These are phyloP conservation scores for Ilyonectria mors-panacis DNA, from an alignment of 2,329 filamentous ascomycete species.

Conservation along the genomic window DNA sequence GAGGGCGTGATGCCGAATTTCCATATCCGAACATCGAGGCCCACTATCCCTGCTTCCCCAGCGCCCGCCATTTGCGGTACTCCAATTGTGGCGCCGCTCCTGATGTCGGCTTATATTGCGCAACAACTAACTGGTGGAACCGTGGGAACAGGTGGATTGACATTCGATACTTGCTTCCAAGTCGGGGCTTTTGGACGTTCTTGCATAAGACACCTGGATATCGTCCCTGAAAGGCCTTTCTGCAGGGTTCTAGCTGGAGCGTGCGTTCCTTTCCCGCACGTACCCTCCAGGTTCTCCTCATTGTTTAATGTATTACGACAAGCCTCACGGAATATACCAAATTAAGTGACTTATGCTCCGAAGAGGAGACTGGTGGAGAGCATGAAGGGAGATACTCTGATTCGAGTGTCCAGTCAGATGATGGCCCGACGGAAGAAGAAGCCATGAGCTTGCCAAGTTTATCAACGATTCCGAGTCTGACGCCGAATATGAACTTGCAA, in stretches of 20 bases:
- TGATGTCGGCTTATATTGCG: conserved; percentile 18
- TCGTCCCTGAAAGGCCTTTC: neutral
- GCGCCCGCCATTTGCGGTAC: neutral
- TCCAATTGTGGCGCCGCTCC: neutral
- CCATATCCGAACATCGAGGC: neutral
- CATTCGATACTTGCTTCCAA: neutral
- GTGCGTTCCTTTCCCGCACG: no score
- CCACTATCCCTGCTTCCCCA: conserved; percentile 12
- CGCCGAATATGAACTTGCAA: no score
- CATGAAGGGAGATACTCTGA: no score
- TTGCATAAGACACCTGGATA: neutral
- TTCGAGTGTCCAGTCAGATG: no score
- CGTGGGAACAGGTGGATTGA: conserved; percentile 1
- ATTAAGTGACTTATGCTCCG: no score
- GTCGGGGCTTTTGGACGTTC: neutral
- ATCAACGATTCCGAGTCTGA: no score
- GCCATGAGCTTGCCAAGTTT: no score
- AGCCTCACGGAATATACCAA: no score
- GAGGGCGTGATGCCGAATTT: neutral
- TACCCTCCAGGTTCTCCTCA: no score
- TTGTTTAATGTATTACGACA: no score
- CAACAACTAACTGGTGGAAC: conserved; percentile 19
- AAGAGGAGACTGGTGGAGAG: no score
- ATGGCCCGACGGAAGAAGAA: no score
- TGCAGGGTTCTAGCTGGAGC: neutral